Conservation (phyloP, 352 stramenopile genomes). For the Phytophthora tubulina region DNA sequence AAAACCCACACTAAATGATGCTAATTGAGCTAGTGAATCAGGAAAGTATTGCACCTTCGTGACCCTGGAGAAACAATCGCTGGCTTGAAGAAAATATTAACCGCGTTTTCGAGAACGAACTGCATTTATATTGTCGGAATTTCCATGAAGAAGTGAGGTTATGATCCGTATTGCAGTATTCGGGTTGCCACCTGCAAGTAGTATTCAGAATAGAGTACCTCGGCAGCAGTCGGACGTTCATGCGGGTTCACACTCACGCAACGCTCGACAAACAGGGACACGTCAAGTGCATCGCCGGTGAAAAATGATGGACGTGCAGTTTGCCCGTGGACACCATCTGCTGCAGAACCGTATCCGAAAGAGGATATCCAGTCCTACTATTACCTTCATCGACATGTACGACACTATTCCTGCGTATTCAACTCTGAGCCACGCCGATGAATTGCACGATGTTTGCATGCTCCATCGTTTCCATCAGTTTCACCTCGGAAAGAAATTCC, state of each 20-base stretch:
- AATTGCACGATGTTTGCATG: slow-evolving; percentile 65
- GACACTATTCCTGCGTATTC: slow-evolving; percentile 36
- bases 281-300: slow-evolving; percentile 15
- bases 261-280: slow-evolving; percentile 16
- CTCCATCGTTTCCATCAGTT: slow-evolving; percentile 50
- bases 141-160: not conserved
- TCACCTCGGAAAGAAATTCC: slow-evolving; percentile 56
- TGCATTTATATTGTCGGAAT: not conserved
- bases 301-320: slow-evolving; percentile 39
- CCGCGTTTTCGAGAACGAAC: too few species aligned
- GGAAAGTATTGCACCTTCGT: too few species aligned
- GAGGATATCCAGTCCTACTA: slow-evolving; percentile 13
- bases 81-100: too few species aligned
- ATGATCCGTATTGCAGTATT: slow-evolving; percentile 11
- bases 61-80: too few species aligned
- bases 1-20: too few species aligned
- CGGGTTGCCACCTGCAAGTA: slow-evolving; percentile 31
- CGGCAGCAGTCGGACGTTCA: slow-evolving; percentile 31
- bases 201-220: slow-evolving; percentile 33
- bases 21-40: too few species aligned
- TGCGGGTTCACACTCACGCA: slow-evolving; percentile 41
- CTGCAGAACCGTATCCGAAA: slow-evolving; percentile 45
- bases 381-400: slow-evolving; percentile 33
- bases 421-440: slow-evolving; percentile 56
- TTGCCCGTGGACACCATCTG: slow-evolving; percentile 50